These are phyloP conservation scores for Glycine soja DNA, from an alignment of 306 rosid genomes.

Conservation along the genomic window DNA sequence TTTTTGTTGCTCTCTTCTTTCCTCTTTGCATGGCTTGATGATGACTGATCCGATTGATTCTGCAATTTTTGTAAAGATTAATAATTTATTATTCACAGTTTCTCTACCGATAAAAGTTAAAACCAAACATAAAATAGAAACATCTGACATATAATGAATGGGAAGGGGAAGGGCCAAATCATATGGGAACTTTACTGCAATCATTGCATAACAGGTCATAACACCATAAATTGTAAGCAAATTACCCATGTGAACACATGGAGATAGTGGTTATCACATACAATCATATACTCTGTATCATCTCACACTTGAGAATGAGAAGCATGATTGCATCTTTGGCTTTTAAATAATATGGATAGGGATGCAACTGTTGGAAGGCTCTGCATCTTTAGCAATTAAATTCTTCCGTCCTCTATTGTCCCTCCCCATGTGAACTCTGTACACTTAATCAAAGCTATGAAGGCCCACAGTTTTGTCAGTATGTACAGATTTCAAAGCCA, in stretches of 20 bases:
- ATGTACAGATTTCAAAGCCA: conserved; percentile 36
- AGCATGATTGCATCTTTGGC: neutral
- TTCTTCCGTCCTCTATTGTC: conserved; percentile 43
- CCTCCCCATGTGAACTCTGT: conserved; percentile 55
- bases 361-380: conserved; percentile 35
- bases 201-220: neutral
- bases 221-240: conserved; percentile 3
- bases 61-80: conserved; percentile 32
- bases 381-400: conserved; percentile 46
- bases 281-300: conserved; percentile 4
- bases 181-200: conserved; percentile 2
- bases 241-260: neutral
- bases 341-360: neutral
- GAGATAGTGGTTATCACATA: neutral
- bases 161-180: conserved; percentile 36
- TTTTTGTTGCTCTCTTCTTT: conserved; percentile 47
- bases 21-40: conserved; percentile 48
- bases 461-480: conserved; percentile 52
- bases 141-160: conserved; percentile 8
- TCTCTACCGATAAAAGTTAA: conserved; percentile 13
- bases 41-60: conserved; percentile 54
- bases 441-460: conserved; percentile 41
- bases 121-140: conserved; percentile 39
- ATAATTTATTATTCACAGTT: neutral
- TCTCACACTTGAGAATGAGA: conserved; percentile 10